These are phyloP conservation scores for Phytophthora agathidicida DNA, from an alignment of 352 stramenopile genomes.

Conservation along the genomic window DNA sequence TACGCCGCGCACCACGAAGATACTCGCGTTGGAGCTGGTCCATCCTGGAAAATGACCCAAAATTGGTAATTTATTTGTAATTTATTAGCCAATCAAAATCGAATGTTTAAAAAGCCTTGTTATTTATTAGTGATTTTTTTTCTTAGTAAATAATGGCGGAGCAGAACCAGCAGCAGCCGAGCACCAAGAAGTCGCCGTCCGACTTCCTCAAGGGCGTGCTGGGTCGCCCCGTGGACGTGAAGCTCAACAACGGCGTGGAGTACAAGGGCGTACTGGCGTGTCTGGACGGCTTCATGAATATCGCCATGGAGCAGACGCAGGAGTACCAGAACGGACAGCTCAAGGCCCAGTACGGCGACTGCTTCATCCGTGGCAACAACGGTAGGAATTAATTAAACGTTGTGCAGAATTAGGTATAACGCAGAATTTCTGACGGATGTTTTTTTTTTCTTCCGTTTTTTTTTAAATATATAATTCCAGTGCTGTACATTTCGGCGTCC, in stretches of 20 bases:
- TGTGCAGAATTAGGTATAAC: no score
- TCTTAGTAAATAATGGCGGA: slow-evolving; percentile 33
- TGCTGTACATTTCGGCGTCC: slow-evolving; percentile 86
- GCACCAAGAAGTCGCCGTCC: slow-evolving; percentile 86
- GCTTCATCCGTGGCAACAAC: slow-evolving; percentile 99
- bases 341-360: slow-evolving; percentile 99
- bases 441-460: slow-evolving; percentile 11
- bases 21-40: slow-evolving; percentile 61
- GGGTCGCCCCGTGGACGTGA: slow-evolving; percentile 97
- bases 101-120: no score
- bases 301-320: slow-evolving; percentile 99
- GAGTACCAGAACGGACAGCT: slow-evolving; percentile 99
- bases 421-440: no score
- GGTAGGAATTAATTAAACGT: slow-evolving; percentile 51
- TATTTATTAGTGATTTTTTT: no score
- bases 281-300: slow-evolving; percentile 99
- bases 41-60: slow-evolving; percentile 31
- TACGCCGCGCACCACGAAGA: slow-evolving; percentile 60
- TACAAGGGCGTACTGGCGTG: slow-evolving; percentile 99
- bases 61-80: no score
- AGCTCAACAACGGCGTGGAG: slow-evolving; percentile 99
- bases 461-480: slow-evolving; percentile 28
- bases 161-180: slow-evolving; percentile 27
- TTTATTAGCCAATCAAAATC: slow-evolving; percentile 22
- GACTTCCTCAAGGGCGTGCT: slow-evolving; percentile 94